These are phyloP conservation scores for Aspergillus hortae DNA, from an alignment of 2,329 filamentous ascomycete species.

Conservation along the genomic window DNA sequence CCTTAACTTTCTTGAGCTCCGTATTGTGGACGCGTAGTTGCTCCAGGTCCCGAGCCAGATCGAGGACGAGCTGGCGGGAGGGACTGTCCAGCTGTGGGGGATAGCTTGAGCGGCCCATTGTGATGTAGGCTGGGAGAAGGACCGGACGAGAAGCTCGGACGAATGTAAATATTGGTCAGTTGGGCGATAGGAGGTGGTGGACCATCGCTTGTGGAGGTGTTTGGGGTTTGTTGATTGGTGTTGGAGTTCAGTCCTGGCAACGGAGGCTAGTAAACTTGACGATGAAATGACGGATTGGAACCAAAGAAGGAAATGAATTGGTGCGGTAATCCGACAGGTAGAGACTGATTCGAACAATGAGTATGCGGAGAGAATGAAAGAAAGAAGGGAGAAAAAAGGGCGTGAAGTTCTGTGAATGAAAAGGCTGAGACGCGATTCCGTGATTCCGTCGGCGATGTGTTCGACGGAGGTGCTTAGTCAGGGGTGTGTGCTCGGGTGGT, in stretches of 20 bases:
- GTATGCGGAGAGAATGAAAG: too few species aligned
- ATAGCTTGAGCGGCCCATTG: conserved; percentile 28
- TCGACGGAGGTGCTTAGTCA: neutral
- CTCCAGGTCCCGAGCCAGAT: conserved; percentile 40
- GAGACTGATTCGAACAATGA: too few species aligned
- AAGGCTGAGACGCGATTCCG: neutral
- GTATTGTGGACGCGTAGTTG: conserved; percentile 39
- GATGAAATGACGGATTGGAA: too few species aligned
- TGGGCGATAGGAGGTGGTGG: neutral
- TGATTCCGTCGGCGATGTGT: neutral
- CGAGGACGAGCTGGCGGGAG: conserved; percentile 38
- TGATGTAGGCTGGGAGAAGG: neutral
- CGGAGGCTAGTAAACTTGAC: too few species aligned
- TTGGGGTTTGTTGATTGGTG: too few species aligned
- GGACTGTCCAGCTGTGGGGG: conserved; percentile 35
- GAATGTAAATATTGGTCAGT: neutral
- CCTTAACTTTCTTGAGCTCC: conserved; percentile 43
- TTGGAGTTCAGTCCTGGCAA: too few species aligned
- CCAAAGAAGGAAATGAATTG: too few species aligned
- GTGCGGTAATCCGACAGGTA: too few species aligned
- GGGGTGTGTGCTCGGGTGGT: neutral
- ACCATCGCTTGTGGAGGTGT: too few species aligned
- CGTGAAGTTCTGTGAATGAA: too few species aligned
- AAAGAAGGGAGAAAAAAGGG: too few species aligned
- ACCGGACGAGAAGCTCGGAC: neutral